Base-by-base conservation (phyloP, 129 eudicot species). In the Saposhnikovia divaricata region DNA sequence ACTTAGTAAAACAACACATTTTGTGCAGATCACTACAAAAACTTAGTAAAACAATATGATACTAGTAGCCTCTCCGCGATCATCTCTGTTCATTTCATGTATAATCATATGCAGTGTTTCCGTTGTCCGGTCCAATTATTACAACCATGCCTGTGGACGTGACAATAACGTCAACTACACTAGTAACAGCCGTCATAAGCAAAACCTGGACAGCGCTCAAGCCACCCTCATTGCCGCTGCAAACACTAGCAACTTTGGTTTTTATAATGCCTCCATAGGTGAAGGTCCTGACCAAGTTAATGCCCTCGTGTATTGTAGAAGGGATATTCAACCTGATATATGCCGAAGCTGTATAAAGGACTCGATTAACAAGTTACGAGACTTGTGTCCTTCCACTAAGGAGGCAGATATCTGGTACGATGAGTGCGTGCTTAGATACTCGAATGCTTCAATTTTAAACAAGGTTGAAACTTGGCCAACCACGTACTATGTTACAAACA, bases 241-340 rank as follows among this genome's bases (percentile, higher is more conserved):
- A 44, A 25, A 57, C 77, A 39, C 75, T 38, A 55, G 5, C 66
- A 76, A n/a, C n/a, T n/a, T n/a, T n/a, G n/a, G n/a, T n/a, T n/a
- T n/a, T n/a, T n/a, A n/a, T n/a, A n/a, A n/a, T 80, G 40, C 65
- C 59, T 53, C 93, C 6, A 55, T 42, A 2, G 88, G 87, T n/a
- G 18, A 65, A 23, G 28, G 40, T 71, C 4, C 76, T 4, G 82
- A 83, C 45, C 65, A 48, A 14, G 90, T 70, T 77, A 61, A 89
- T 53, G 87, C 79, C 16, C 10, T 79, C 19, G 82, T 34, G 23
- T 85, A 86, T 43, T 89, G 89, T 39, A 38, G 89, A 73, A 81
- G 79, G 18, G 89, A 86, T 27, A 39, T 81, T 23, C 47, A 74
- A 7, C 85, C 77, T 0, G 71, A 80, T 4, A 43, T 28, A 14